A percentile compares a stretch with the other conserved stretches of the same genome.
Evolutionary conservation across 768 basidiomycete species (phyloP).

Genomic region (Kwoniella dejecticola): DNA sequence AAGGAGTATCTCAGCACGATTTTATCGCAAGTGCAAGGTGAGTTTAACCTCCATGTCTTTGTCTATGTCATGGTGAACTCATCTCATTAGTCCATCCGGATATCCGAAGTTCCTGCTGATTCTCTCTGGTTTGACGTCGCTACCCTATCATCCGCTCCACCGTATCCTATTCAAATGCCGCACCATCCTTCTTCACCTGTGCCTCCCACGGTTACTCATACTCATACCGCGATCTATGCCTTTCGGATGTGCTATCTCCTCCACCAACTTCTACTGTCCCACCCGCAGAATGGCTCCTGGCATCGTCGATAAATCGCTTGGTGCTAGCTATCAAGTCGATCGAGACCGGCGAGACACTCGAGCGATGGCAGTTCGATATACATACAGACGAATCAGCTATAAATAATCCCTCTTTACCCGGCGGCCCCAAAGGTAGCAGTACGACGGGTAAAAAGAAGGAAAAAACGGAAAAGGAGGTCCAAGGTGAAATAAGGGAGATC

Average conservation of each 20-base stretch:
- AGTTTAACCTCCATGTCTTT: slow-evolving; percentile 45
- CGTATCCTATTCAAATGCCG: no score
- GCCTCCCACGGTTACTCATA: no score
- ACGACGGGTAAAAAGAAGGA: slow-evolving; percentile 48
- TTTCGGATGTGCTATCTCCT: no score
- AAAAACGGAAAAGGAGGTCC: slow-evolving; percentile 70
- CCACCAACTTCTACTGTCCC: no score
- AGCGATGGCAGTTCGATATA: slow-evolving; percentile 98
- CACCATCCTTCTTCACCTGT: no score
- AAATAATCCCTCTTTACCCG: slow-evolving; percentile 19
- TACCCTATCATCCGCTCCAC: not conserved
- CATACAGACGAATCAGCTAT: slow-evolving; percentile 58
- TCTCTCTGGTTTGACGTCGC: no score
- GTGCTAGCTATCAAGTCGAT: slow-evolving; percentile 95
- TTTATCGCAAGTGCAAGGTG: slow-evolving; percentile 87
- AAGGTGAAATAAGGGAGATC: slow-evolving; percentile 95
- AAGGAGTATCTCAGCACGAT: slow-evolving; percentile 96
- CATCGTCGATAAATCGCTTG: slow-evolving; percentile 86
- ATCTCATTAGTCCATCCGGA: no score
- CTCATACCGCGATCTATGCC: no score
- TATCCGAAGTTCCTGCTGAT: no score
- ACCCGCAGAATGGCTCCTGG: slow-evolving; percentile 98
- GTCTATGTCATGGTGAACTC: not conserved
- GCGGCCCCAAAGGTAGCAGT: not conserved
- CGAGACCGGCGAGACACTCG: slow-evolving; percentile 84